phyloP scores from a whole-genome alignment of 495 filamentous ascomycete species.

The Podospora anserina region DNA sequence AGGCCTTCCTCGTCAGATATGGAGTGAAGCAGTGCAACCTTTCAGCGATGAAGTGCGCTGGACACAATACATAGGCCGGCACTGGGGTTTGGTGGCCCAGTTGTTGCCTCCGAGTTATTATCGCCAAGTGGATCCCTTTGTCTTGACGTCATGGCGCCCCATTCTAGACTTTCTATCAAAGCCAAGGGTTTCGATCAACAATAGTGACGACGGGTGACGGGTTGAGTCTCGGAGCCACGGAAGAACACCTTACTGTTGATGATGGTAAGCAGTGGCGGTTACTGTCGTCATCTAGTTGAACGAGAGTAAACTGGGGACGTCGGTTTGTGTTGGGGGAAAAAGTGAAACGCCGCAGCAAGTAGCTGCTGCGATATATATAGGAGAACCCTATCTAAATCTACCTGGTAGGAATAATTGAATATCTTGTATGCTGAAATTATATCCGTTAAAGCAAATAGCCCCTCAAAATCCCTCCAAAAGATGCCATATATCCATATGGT shows the following conservation, averaged over 20 bases:
- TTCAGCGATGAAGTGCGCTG: too few relatives aligned
- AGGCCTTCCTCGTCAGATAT: too few relatives aligned
- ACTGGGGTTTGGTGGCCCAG: too few relatives aligned
- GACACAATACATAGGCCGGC: too few relatives aligned
- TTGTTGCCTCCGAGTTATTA: background rate
- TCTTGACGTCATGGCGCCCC: conserved; percentile 4
- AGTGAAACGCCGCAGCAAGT: background rate
- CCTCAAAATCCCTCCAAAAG: background rate
- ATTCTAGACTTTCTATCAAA: background rate
- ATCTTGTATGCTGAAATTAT: background rate
- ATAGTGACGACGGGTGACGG: background rate
- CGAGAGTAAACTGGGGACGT: background rate
- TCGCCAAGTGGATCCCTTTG: background rate
- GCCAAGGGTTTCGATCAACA: background rate
- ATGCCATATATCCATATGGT: background rate
- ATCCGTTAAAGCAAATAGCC: background rate
- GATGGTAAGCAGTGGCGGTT: too few relatives aligned
- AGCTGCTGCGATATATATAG: background rate
- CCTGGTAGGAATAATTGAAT: background rate
- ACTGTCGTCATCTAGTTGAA: background rate
- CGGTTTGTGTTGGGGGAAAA: background rate
- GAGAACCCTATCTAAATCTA: background rate
- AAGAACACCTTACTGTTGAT: background rate
- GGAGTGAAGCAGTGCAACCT: too few relatives aligned
- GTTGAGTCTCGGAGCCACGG: background rate